These are phyloP conservation scores for Colletotrichum viniferum DNA, from an alignment of 2,329 filamentous ascomycete species.

Conservation along the genomic window DNA sequence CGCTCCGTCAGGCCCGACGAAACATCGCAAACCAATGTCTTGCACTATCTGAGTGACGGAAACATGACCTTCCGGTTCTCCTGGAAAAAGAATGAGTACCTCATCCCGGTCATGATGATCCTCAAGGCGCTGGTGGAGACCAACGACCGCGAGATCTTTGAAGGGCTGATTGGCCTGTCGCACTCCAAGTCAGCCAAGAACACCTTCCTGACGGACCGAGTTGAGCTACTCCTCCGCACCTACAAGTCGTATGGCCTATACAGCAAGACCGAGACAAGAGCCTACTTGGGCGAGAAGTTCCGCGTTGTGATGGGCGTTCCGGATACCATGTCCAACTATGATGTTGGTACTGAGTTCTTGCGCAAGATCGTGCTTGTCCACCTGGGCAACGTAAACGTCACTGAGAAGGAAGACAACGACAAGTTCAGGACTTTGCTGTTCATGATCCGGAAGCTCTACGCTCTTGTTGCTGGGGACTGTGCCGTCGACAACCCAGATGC, in stretches of 20 bases:
- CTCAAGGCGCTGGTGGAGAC: constrained; percentile 94
- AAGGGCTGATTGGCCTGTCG: constrained; percentile 82
- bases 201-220: constrained; percentile 93
- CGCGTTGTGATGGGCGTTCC: constrained; percentile 84
- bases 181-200: constrained; percentile 80
- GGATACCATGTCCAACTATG: constrained; percentile 83
- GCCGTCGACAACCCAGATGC: constrained; percentile 95
- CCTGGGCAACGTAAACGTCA: constrained; percentile 84
- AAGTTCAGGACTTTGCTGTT: constrained; percentile 95
- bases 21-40: constrained; percentile 94
- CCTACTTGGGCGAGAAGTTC: constrained; percentile 91
- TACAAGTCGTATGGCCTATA: constrained; percentile 92
- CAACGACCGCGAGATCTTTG: constrained; percentile 95
- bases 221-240: constrained; percentile 88
- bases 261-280: constrained; percentile 78
- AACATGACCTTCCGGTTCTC: constrained; percentile 98
- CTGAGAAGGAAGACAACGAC: constrained; percentile 81
- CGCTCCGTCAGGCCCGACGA: constrained; percentile 95
- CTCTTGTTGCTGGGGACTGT: constrained; percentile 90
- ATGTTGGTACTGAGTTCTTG: constrained; percentile 89
- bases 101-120: constrained; percentile 97
- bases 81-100: constrained; percentile 95
- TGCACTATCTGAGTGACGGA: constrained; percentile 94
- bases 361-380: constrained; percentile 90
- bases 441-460: constrained; percentile 95